Percentiles rank a stretch among this genome's conserved stretches.
Conservation (phyloP, 1,139 yeast genomes). For the Protomyces pachydermus region DNA sequence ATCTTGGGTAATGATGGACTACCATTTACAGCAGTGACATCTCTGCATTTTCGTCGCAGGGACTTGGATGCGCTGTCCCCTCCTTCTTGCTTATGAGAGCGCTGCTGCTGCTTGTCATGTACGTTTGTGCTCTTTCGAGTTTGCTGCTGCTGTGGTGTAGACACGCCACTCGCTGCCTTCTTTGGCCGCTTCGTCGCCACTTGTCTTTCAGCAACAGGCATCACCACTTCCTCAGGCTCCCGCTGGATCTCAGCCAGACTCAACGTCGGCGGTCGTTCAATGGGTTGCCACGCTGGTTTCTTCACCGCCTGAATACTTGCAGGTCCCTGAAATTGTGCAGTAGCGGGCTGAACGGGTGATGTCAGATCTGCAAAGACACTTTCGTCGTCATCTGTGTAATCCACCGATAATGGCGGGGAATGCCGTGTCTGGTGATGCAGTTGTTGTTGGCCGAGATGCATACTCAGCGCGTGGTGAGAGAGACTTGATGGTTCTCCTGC, state of each 20-base stretch:
- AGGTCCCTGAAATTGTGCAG: not conserved
- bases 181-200: not conserved
- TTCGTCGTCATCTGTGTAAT: conserved; percentile 1
- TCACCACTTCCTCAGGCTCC: not conserved
- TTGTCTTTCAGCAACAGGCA: not conserved
- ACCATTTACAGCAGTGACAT: not conserved
- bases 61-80: not conserved
- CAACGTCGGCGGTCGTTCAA: conserved; percentile 6
- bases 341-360: not conserved
- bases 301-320: not conserved
- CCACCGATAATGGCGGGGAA: not conserved
- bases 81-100: not conserved
- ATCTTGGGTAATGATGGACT: conserved; percentile 5
- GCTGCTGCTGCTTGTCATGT: not conserved
- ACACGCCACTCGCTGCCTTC: not conserved
- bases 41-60: not conserved
- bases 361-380: not conserved
- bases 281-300: conserved; percentile 13
- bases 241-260: not conserved
- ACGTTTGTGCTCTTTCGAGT: no score
- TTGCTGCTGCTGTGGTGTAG: not conserved
- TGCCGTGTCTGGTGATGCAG: not conserved
- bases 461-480: not conserved
- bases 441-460: not conserved
- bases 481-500: not conserved